These are phyloP conservation scores for Picea glauca DNA, from an alignment of 75 land plant species.

Conservation along the genomic window DNA sequence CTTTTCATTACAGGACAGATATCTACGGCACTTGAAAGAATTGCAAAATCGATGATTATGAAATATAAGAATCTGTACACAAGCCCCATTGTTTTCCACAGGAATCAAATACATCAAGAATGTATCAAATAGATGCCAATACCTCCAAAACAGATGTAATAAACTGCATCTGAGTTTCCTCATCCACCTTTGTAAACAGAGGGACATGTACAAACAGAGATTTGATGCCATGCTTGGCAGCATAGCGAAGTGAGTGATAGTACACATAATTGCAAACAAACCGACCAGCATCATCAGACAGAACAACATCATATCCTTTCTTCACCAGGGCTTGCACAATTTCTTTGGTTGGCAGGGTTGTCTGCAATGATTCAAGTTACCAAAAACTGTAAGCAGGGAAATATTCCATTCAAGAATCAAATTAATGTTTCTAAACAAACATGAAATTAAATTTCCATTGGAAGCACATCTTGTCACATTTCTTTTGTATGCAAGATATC, in stretches of 20 bases:
- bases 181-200: slow-evolving; percentile 71
- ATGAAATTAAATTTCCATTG: background rate
- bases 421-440: background rate
- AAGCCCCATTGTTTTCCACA: too few relatives aligned
- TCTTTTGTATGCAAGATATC: too few relatives aligned
- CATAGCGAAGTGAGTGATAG: slow-evolving; percentile 80
- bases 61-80: too few relatives aligned
- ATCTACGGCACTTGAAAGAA: too few relatives aligned
- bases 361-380: slow-evolving; percentile 34
- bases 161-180: slow-evolving; percentile 85
- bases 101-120: background rate
- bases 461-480: background rate
- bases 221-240: slow-evolving; percentile 54
- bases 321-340: slow-evolving; percentile 49
- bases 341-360: slow-evolving; percentile 62
- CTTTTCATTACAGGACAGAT: too few relatives aligned
- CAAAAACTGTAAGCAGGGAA: background rate
- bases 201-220: slow-evolving; percentile 97
- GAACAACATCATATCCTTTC: slow-evolving; percentile 66
- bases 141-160: slow-evolving; percentile 73
- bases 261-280: slow-evolving; percentile 97
- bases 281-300: slow-evolving; percentile 91
- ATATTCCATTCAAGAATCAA: background rate
- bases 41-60: too few relatives aligned
- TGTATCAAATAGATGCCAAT: slow-evolving; percentile 46